Base-by-base conservation (phyloP, 306 rosid genomes). In the Lathyrus tuberosus region DNA sequence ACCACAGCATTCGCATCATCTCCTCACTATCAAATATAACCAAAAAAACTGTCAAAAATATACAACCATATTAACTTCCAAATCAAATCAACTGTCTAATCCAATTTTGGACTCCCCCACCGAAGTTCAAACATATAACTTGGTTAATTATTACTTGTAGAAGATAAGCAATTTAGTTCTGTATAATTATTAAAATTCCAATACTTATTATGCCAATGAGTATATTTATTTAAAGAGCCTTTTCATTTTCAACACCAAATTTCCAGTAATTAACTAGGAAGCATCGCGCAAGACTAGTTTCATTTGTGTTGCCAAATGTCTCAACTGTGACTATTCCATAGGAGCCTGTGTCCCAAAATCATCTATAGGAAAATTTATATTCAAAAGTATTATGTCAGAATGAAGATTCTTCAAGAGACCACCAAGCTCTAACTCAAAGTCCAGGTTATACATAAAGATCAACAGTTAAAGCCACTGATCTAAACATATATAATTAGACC, bases 381-480 rank as follows among this genome's bases (percentile, higher is more conserved):
- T 63, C 62, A 31, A 76, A 58, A 54, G 33, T 53, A 53, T 53
- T 6, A 33, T 46, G 42, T 71, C 46, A 10, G 13, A 70, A 48
- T 58, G n/a, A 76, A 69, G 10, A 37, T 31, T 13, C 53, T 48
- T 33, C 40, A 47, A 18, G 15, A 71, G 24, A 22, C 54, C 13
- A 46, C 76, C 73, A 54, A 67, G 58, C 61, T 60, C 15, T 65
- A 58, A 65, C 58, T 57, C 43, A 54, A 56, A 15, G 63, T 37
- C 73, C 62, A 48, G 69, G 69, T 64, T 59, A 68, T 72, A 68
- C 64, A 72, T 67, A 8, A 46, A 49, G 47, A 48, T 47, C 69
- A 75, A 46, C 67, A 38, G 52, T 57, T 65, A 41, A 47, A 33
- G 62, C 72, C 72, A 71, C 53, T 73, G 66, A 70, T 62, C 81